Percentiles rank a stretch among this genome's conserved stretches.
phyloP scores from a whole-genome alignment of 345 rosid species.

The Linum lewisii region DNA sequence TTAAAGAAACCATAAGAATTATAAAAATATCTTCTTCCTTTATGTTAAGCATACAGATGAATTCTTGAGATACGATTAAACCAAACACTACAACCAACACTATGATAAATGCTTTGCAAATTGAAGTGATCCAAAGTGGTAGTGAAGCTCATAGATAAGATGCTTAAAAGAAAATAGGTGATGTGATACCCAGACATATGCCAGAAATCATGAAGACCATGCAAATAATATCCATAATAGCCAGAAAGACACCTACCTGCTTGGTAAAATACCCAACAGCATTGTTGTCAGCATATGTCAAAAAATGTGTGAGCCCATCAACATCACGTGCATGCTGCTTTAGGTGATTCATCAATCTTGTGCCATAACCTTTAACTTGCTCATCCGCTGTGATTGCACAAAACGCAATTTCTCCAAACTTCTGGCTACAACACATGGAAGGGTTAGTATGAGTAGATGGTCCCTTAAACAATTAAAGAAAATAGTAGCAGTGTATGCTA shows the following conservation, averaged over 20 bases:
- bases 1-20: neutral
- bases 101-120: neutral
- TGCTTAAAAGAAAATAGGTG: neutral
- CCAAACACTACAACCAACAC: neutral
- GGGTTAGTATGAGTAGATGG: slow-evolving; percentile 10
- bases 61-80: neutral
- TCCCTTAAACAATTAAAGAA: too few species aligned
- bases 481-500: neutral
- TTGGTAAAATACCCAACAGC: slow-evolving; percentile 98
- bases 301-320: slow-evolving; percentile 95
- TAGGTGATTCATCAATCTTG: slow-evolving; percentile 98
- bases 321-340: slow-evolving; percentile 92
- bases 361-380: slow-evolving; percentile 99
- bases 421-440: slow-evolving; percentile 50
- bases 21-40: neutral
- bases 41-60: neutral
- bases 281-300: slow-evolving; percentile 96
- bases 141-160: neutral
- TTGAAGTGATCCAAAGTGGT: neutral
- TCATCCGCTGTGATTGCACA: slow-evolving; percentile 99
- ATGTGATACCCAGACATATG: too few species aligned
- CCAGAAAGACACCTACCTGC: slow-evolving; percentile 42
- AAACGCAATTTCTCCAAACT: slow-evolving; percentile 98
- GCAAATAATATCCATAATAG: slow-evolving; percentile 6
- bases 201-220: slow-evolving; percentile 1